Conservation (phyloP, 2,329 filamentous ascomycete species). For the Remersonia thermophila region DNA sequence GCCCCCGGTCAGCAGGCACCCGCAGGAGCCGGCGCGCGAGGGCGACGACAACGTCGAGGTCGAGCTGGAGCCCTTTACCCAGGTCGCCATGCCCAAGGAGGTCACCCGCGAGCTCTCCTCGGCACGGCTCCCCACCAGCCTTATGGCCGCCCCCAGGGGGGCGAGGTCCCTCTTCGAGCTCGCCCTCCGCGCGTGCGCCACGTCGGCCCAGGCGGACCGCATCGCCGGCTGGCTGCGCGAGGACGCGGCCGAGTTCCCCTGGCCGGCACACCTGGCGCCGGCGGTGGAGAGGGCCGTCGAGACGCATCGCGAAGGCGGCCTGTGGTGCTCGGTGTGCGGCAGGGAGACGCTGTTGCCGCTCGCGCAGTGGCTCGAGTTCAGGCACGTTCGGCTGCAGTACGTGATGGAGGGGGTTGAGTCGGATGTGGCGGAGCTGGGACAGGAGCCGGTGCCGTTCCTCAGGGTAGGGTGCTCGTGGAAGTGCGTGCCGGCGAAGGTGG, state of each 20-base stretch:
- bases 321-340: constrained; percentile 40
- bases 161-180: constrained; percentile 41
- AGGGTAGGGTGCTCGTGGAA: constrained; percentile 38
- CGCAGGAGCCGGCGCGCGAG: not conserved
- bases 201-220: constrained; percentile 25
- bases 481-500: constrained; percentile 27
- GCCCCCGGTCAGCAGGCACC: not conserved
- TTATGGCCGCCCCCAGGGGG: constrained; percentile 7
- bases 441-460: constrained; percentile 35
- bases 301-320: constrained; percentile 35
- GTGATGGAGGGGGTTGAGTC: constrained; percentile 8
- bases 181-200: constrained; percentile 33
- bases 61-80: constrained; percentile 13
- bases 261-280: constrained; percentile 23
- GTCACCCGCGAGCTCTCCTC: not conserved
- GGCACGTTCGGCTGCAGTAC: constrained; percentile 25
- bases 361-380: constrained; percentile 53
- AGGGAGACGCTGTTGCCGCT: constrained; percentile 37
- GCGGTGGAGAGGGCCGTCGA: constrained; percentile 28
- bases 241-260: constrained; percentile 1
- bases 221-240: constrained; percentile 20
- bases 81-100: constrained; percentile 10
- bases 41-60: constrained; percentile 1
- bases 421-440: constrained; percentile 11
- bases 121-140: not conserved